Conservation (phyloP, 129 eudicot species). For the Pseudognaphalium luteoalbum region DNA sequence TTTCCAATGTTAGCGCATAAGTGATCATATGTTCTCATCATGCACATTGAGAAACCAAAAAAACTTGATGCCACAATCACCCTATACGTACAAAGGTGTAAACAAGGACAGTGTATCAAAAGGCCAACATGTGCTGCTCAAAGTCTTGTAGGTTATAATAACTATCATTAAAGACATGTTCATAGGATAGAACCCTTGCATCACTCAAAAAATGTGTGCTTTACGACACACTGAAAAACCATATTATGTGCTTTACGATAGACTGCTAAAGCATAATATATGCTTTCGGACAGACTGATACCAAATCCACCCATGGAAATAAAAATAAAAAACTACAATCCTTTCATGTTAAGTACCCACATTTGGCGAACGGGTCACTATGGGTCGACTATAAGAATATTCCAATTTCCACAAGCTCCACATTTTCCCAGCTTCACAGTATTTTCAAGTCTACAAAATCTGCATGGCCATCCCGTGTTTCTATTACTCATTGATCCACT, state of each 20-base stretch:
- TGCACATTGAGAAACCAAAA: no score
- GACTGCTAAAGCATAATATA: no score
- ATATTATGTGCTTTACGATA: no score
- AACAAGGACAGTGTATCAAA: background rate
- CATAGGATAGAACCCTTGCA: background rate
- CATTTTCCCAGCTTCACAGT: conserved; percentile 63
- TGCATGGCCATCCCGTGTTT: conserved; percentile 62
- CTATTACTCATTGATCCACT: conserved; percentile 16
- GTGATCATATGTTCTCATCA: no score
- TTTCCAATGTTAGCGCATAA: no score
- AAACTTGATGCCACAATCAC: no score
- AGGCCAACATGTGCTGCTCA: background rate
- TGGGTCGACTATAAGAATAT: conserved; percentile 77
- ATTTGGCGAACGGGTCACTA: conserved; percentile 58
- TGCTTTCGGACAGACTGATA: no score
- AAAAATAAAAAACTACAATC: background rate
- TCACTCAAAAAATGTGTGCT: background rate
- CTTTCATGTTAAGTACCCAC: conserved; percentile 42
- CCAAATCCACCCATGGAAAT: background rate
- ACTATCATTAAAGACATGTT: background rate
- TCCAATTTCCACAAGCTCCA: conserved; percentile 81
- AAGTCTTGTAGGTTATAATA: no score
- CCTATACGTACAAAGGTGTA: no score
- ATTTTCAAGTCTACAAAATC: conserved; percentile 83
- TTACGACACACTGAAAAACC: background rate